phyloP scores from a whole-genome alignment of 441 rosid species.

The Sinapis alba region DNA sequence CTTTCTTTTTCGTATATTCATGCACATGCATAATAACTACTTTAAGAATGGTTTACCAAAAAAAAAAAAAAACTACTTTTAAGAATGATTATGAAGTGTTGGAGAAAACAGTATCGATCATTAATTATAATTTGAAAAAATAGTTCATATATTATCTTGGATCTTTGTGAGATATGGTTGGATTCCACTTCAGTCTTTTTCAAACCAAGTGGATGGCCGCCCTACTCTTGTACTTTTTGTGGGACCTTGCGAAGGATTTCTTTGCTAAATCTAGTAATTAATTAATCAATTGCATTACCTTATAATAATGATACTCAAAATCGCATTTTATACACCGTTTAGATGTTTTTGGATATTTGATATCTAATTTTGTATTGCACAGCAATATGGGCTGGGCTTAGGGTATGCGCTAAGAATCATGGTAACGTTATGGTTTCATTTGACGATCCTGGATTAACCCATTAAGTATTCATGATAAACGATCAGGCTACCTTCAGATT shows the following conservation, averaged over 20 bases:
- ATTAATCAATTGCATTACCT: neutral
- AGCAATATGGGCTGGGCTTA: neutral
- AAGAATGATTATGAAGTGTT: neutral
- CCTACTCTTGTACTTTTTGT: neutral
- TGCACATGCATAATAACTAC: neutral
- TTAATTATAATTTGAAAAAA: constrained; percentile 7
- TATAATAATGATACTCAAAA: neutral
- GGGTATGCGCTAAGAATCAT: neutral
- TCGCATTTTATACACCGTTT: neutral
- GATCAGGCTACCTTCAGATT: neutral
- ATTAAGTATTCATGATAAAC: neutral
- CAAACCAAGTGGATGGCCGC: constrained; percentile 42
- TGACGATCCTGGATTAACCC: neutral
- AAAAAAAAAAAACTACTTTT: too few species aligned
- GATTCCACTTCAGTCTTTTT: constrained; percentile 62
- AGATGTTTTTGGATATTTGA: neutral
- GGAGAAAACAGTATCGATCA: neutral
- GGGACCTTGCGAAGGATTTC: neutral
- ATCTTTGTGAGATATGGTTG: constrained; percentile 32
- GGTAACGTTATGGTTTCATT: neutral
- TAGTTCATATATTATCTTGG: neutral
- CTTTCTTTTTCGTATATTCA: constrained; percentile 17
- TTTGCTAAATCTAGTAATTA: neutral
- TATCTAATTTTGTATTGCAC: neutral
- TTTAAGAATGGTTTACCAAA: neutral